Percentiles rank a stretch among this genome's conserved stretches.
Conservation (phyloP, 129 eudicot species). For the Tagetes patula region DNA sequence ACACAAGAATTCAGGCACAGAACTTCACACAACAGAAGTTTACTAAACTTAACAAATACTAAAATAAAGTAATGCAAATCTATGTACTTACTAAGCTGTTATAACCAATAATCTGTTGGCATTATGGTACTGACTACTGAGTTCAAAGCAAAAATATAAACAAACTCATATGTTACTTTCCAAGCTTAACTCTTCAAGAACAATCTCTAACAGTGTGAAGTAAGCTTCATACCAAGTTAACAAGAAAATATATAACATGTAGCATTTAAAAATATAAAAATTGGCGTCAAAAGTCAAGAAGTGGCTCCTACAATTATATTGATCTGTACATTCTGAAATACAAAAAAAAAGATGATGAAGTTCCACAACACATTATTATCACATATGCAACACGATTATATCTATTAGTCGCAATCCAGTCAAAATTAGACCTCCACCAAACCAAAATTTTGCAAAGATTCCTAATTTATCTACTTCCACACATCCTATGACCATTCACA, state of each 20-base stretch:
- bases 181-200: background rate
- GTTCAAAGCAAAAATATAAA: slow-evolving; percentile 1
- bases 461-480: slow-evolving; percentile 17
- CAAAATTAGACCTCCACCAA: background rate
- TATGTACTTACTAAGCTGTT: background rate
- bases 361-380: slow-evolving; percentile 8
- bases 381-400: slow-evolving; percentile 9
- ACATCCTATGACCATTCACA: slow-evolving; percentile 2
- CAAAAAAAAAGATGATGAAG: slow-evolving; percentile 8
- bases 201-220: background rate
- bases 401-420: background rate
- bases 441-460: slow-evolving; percentile 3
- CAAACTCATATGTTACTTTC: background rate
- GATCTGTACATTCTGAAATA: background rate
- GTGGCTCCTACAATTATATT: background rate
- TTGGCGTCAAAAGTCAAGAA: background rate
- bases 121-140: background rate
- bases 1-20: background rate
- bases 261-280: background rate
- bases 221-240: background rate
- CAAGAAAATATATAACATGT: background rate
- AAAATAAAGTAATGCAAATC: background rate
- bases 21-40: background rate
- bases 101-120: background rate
- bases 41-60: background rate